Conservation (phyloP, 176 grass and related monocot genomes). For the Musa schizocarpa region DNA sequence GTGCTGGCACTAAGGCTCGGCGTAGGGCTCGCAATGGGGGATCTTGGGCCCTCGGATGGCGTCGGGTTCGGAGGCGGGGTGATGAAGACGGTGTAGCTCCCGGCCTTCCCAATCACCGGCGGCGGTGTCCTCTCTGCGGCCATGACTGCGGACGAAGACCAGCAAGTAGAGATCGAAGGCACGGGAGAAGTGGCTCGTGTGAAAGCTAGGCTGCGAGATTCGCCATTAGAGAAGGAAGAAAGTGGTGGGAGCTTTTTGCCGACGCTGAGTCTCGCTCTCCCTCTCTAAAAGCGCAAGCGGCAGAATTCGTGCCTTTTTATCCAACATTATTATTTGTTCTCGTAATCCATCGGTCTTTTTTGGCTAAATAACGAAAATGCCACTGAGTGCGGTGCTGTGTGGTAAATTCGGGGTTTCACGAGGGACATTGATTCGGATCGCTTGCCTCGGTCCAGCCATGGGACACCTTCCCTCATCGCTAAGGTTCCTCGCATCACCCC, state of each 20-base stretch:
- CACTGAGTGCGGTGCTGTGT: too few relatives aligned
- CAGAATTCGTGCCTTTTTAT: too few relatives aligned
- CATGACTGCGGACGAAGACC: background rate
- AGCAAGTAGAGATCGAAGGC: background rate
- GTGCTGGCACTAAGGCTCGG: background rate
- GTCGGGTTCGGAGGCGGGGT: slow-evolving; percentile 19
- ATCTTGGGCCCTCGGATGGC: slow-evolving; percentile 7
- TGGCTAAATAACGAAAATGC: too few relatives aligned
- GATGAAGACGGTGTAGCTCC: slow-evolving; percentile 50
- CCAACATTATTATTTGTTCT: too few relatives aligned
- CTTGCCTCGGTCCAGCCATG: too few relatives aligned
- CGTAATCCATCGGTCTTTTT: too few relatives aligned
- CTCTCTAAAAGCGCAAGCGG: too few relatives aligned
- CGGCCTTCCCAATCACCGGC: slow-evolving; percentile 31
- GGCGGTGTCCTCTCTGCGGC: background rate
- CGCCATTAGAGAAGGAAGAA: background rate
- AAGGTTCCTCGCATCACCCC: too few relatives aligned
- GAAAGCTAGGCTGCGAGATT: background rate
- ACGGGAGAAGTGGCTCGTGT: background rate
- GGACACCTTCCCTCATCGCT: too few relatives aligned
- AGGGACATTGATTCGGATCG: too few relatives aligned
- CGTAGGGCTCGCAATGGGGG: slow-evolving; percentile 21
- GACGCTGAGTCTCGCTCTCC: background rate
- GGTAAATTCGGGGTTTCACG: too few relatives aligned
- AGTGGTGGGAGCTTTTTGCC: background rate